Percentiles rank a stretch among this genome's conserved stretches.
These are phyloP conservation scores for Brassica carinata DNA, from an alignment of 345 rosid genomes.

Conservation along the genomic window DNA sequence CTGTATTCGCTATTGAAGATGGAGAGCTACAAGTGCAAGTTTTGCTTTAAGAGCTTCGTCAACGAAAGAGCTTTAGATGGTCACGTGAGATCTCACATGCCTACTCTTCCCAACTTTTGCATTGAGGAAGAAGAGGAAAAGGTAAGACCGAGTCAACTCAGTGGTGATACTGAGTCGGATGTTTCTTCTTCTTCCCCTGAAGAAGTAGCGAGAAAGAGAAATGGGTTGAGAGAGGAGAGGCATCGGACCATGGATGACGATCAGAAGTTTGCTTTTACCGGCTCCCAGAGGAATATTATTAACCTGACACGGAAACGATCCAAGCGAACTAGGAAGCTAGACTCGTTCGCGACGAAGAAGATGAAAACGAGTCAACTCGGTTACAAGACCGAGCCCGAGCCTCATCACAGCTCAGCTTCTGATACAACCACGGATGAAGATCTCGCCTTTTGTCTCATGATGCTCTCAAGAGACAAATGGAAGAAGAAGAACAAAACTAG, in stretches of 20 bases:
- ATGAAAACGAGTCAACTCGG: slow-evolving; percentile 36
- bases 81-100: slow-evolving; percentile 86
- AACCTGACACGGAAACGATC: slow-evolving; percentile 67
- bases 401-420: slow-evolving; percentile 69
- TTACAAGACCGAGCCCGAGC: slow-evolving; percentile 48
- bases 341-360: slow-evolving; percentile 29
- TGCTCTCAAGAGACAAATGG: slow-evolving; percentile 90
- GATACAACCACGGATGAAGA: slow-evolving; percentile 81
- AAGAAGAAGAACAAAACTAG: slow-evolving; percentile 46
- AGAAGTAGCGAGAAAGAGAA: slow-evolving; percentile 29
- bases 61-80: slow-evolving; percentile 83
- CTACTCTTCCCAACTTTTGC: slow-evolving; percentile 42
- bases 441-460: slow-evolving; percentile 90
- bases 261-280: slow-evolving; percentile 57
- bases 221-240: slow-evolving; percentile 54
- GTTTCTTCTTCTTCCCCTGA: slow-evolving; percentile 48
- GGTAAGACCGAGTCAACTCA: slow-evolving; percentile 42
- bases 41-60: slow-evolving; percentile 66
- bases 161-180: slow-evolving; percentile 45
- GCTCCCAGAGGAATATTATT: slow-evolving; percentile 49
- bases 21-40: slow-evolving; percentile 74
- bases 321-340: slow-evolving; percentile 54
- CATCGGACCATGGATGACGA: slow-evolving; percentile 47
- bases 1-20: slow-evolving; percentile 27
- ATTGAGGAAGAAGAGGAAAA: slow-evolving; percentile 33